Evolutionary conservation across 164 flowering plant species (phyloP).

Genomic region (Cinnamomum micranthum): DNA sequence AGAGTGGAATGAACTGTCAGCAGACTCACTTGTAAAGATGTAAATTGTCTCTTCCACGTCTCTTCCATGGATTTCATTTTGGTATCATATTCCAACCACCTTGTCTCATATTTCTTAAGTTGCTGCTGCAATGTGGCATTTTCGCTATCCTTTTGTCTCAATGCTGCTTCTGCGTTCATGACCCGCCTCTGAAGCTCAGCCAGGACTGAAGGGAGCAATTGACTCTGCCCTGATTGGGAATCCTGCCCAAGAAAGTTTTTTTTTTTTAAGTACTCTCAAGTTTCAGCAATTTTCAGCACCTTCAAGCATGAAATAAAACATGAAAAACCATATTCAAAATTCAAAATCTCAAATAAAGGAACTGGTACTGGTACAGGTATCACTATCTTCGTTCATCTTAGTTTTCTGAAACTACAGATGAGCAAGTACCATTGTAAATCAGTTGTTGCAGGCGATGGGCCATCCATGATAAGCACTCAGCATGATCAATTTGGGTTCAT

Average conservation of each 20-base stretch:
- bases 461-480: too few species aligned
- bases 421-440: too few species aligned
- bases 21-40: conserved; percentile 65
- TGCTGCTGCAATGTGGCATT: conserved; percentile 55
- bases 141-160: conserved; percentile 70
- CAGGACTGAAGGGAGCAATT: conserved; percentile 30
- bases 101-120: conserved; percentile 47
- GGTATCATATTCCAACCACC: conserved; percentile 72
- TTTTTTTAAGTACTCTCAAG: not conserved
- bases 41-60: conserved; percentile 78
- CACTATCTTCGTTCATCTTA: too few species aligned
- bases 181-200: conserved; percentile 59
- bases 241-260: conserved; percentile 32
- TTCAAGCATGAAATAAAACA: conserved; percentile 7
- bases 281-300: not conserved
- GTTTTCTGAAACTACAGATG: too few species aligned
- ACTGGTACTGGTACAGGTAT: too few species aligned
- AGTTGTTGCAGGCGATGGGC: too few species aligned
- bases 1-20: not conserved
- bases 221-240: conserved; percentile 32
- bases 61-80: conserved; percentile 89
- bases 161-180: conserved; percentile 56
- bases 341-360: too few species aligned
- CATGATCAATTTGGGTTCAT: too few species aligned
- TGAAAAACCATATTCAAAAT: not conserved